phyloP scores from a whole-genome alignment of 2,329 filamentous ascomycete genomes.

The Mycosphaerella sp. region DNA sequence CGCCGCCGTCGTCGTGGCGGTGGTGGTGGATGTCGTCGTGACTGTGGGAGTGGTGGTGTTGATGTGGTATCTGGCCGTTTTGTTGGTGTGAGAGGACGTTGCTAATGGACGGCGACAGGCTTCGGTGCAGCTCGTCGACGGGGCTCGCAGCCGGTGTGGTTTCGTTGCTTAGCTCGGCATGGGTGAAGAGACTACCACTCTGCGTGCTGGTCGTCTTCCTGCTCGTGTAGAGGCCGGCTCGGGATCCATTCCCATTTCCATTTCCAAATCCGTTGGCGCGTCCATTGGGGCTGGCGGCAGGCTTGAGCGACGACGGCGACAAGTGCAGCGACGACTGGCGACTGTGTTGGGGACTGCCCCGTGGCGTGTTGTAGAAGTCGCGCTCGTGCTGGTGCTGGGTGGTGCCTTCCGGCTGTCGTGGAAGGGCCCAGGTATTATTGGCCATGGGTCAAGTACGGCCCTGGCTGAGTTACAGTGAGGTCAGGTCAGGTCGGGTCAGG shows the following conservation, averaged over 20 bases:
- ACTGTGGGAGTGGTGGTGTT: slow-evolving; percentile 2
- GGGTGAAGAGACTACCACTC: slow-evolving; percentile 24
- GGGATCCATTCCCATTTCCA: not conserved
- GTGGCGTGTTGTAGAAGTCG: slow-evolving; percentile 29
- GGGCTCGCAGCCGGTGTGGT: slow-evolving; percentile 27
- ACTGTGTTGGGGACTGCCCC: slow-evolving; percentile 24
- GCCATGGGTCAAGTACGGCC: not conserved
- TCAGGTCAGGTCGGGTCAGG: not conserved
- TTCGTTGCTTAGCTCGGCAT: slow-evolving; percentile 29
- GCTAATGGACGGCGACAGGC: slow-evolving; percentile 1
- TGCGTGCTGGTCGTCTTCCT: slow-evolving; percentile 21
- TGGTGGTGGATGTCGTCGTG: slow-evolving; percentile 8
- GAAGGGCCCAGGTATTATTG: not conserved
- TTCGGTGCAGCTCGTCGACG: slow-evolving; percentile 4
- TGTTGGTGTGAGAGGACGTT: slow-evolving; percentile 22
- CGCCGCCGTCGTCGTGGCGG: not conserved
- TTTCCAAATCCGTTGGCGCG: slow-evolving; percentile 1
- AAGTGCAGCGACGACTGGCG: slow-evolving; percentile 17
- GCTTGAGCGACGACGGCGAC: slow-evolving; percentile 12
- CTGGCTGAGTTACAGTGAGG: not conserved
- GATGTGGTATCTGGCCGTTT: slow-evolving; percentile 14
- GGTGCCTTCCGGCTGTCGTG: not conserved
- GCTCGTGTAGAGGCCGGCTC: not conserved
- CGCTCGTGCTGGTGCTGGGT: not conserved
- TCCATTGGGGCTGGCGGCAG: slow-evolving; percentile 2